A percentile compares a stretch with the other conserved stretches of the same genome.
Evolutionary conservation across 2,329 filamentous ascomycete species (phyloP).

Genomic region (Endoconidiophora polonica): DNA sequence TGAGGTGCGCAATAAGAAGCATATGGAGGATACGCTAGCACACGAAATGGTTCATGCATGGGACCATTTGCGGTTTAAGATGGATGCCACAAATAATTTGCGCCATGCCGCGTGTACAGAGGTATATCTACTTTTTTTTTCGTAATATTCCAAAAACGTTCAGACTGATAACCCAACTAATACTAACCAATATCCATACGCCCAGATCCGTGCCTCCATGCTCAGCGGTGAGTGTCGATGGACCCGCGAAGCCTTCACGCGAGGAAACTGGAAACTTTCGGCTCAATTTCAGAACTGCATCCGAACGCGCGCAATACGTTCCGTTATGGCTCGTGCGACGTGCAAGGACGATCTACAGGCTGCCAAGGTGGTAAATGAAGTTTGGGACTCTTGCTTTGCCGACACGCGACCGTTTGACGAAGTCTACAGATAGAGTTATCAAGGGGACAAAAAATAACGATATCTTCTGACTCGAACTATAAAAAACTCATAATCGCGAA

Average conservation of each 20-base stretch:
- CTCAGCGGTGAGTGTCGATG: slow-evolving; percentile 89
- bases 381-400: slow-evolving; percentile 95
- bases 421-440: slow-evolving; percentile 52
- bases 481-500: too few species aligned
- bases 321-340: slow-evolving; percentile 58
- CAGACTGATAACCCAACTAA: background rate
- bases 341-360: slow-evolving; percentile 81
- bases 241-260: slow-evolving; percentile 66
- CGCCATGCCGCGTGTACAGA: slow-evolving; percentile 89
- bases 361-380: slow-evolving; percentile 76
- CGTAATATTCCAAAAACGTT: background rate
- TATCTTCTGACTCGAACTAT: background rate
- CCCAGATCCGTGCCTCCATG: slow-evolving; percentile 76
- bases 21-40: slow-evolving; percentile 82
- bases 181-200: slow-evolving; percentile 12
- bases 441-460: too few species aligned
- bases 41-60: slow-evolving; percentile 98
- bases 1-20: slow-evolving; percentile 60
- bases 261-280: slow-evolving; percentile 75
- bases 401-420: slow-evolving; percentile 95
- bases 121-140: slow-evolving; percentile 30
- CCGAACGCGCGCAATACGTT: slow-evolving; percentile 59
- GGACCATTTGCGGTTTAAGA: slow-evolving; percentile 81
- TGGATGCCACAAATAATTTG: slow-evolving; percentile 63
- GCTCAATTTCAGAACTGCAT: slow-evolving; percentile 93